Conservation (phyloP, 169 alveolate species). For the Cryptosporidium sp. region DNA sequence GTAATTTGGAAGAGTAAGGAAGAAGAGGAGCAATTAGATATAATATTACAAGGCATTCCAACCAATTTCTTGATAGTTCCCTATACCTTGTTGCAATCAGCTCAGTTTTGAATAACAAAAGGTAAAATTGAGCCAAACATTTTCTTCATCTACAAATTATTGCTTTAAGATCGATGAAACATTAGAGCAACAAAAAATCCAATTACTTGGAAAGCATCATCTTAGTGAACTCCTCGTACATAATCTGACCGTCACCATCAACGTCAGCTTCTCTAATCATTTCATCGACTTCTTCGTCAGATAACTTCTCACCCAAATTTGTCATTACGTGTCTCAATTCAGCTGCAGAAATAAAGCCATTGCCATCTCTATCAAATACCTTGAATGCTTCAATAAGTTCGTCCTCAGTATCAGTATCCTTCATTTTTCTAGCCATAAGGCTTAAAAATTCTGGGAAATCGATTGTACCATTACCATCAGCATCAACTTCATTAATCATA, state of each 20-base stretch:
- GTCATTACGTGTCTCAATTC: slow-evolving; percentile 99
- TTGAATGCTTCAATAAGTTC: slow-evolving; percentile 98
- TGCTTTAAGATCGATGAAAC: not conserved
- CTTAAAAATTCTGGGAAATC: slow-evolving; percentile 99
- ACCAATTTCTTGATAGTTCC: not conserved
- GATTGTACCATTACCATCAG: slow-evolving; percentile 95
- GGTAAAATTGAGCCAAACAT: not conserved
- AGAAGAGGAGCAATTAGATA: not conserved
- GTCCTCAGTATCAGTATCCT: slow-evolving; percentile 98
- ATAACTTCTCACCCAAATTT: slow-evolving; percentile 97
- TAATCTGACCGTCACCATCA: slow-evolving; percentile 99
- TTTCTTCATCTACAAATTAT: not conserved
- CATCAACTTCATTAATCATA: slow-evolving; percentile 94
- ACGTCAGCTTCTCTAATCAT: slow-evolving; percentile 99
- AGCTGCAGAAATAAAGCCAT: slow-evolving; percentile 97
- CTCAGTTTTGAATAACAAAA: not conserved
- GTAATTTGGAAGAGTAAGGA: not conserved
- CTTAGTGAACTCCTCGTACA: slow-evolving; percentile 97
- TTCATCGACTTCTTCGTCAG: slow-evolving; percentile 99
- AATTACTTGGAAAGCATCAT: slow-evolving; percentile 96
- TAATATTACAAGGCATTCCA: not conserved
- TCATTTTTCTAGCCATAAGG: slow-evolving; percentile 99
- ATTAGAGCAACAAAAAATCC: not conserved
- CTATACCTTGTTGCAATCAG: not conserved
- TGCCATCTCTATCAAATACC: slow-evolving; percentile 96